phyloP scores from a whole-genome alignment of 257 asterid species.

The Thymus quinquecostatus region DNA sequence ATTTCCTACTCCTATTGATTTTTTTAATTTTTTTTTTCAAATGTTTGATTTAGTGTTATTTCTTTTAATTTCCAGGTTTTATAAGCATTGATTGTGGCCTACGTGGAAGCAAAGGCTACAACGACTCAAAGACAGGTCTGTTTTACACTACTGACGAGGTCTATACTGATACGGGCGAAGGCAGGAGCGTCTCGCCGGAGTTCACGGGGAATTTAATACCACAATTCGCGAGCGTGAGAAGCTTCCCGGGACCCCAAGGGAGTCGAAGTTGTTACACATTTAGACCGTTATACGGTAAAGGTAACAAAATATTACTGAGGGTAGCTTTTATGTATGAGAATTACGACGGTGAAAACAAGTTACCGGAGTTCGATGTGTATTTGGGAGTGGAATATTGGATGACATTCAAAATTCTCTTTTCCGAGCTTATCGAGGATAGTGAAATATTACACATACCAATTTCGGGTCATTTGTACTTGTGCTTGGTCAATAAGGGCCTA shows the following conservation, averaged over 20 bases:
- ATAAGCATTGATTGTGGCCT: constrained; percentile 54
- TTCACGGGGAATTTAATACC: neutral
- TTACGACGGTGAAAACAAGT: constrained; percentile 30
- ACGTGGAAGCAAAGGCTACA: constrained; percentile 15
- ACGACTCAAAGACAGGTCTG: constrained; percentile 21
- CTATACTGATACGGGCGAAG: constrained; percentile 30
- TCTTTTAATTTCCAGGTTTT: constrained; percentile 32
- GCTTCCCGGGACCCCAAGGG: constrained; percentile 35
- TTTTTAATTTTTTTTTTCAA: too few relatives aligned
- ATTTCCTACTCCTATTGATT: too few relatives aligned
- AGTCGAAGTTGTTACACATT: constrained; percentile 26
- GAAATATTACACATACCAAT: constrained; percentile 41
- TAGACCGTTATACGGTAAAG: constrained; percentile 16
- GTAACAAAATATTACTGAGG: constrained; percentile 30
- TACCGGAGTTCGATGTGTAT: constrained; percentile 44
- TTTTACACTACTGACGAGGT: constrained; percentile 29
- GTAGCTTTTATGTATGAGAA: constrained; percentile 42
- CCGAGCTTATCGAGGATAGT: neutral
- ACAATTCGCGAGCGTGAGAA: constrained; percentile 32
- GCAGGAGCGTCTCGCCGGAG: neutral
- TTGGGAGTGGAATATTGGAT: constrained; percentile 47
- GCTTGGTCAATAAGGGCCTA: constrained; percentile 35
- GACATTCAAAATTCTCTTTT: neutral
- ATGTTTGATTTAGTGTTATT: neutral
- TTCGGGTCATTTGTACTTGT: constrained; percentile 37